Base-by-base conservation (phyloP, 768 basidiomycete genomes). In the Clitopilus hobsonii region DNA sequence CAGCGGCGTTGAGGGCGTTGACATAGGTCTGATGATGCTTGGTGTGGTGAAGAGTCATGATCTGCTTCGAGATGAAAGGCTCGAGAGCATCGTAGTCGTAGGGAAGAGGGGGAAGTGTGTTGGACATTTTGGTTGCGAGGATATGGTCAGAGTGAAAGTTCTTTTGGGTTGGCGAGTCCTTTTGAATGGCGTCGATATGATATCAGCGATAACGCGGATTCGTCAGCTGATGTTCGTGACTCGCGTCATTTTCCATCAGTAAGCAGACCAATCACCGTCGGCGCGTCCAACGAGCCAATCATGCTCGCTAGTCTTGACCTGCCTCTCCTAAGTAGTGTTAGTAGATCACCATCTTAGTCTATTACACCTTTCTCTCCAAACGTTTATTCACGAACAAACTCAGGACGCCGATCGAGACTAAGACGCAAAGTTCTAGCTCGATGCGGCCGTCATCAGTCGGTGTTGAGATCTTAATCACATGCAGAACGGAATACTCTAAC, bases 21-120 rank as follows among this genome's bases (percentile, higher is more conserved):
- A 96, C 91, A 64, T 97, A 97, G 53, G 92, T 88, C 78, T 94
- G 92, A 67, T 98, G 94, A 68, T 98, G 94, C 79, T 94, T 95
- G 59, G 78, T 84, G 78, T 98, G 94, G 74, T 98, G 94, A 51
- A 96, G 89, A 54, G 76, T 81, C 94, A 96, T 98, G 74, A 97
- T 98, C 75, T 95, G 82, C 67, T 78, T 67, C 29, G 84, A 89
- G 76, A 98, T 96, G 75, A 84, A 86, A n/a, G 94, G 94, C 78
- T 95, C 91, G 66, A 98, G 91, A 52, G 84, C 94, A 77, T 94
- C 74, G 75, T 94, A 94, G 5, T 75, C 64, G 69, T 93, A 95
- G 5, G 89, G 86, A 27, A 93, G 77, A 45, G 78, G 69, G 8
- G 91, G 91, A 36, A 92, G 80, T 47, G 53, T 55, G 62, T 68